A percentile compares a stretch with the other conserved stretches of the same genome.
phyloP scores from a whole-genome alignment of 2,329 filamentous ascomycete genomes.

The Cercospora sesami region DNA sequence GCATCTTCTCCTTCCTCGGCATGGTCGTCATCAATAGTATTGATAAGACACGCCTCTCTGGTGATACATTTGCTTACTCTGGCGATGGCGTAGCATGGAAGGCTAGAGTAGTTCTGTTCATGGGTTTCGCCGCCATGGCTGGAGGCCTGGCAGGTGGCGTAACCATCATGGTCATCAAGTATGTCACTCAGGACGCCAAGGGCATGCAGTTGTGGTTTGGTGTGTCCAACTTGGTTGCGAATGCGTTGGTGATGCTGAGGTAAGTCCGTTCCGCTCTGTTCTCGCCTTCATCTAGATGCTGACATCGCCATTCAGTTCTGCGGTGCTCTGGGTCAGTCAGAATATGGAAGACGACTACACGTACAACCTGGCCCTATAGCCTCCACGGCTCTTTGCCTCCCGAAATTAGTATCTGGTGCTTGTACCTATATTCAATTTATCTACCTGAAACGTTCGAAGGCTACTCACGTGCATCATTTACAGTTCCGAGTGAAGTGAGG shows the following conservation, averaged over 20 bases:
- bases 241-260: conserved; percentile 67
- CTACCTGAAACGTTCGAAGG: not conserved
- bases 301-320: conserved; percentile 51
- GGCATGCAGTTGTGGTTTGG: conserved; percentile 67
- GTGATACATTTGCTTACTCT: conserved; percentile 66
- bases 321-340: conserved; percentile 68
- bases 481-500: not conserved
- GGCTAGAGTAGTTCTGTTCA: conserved; percentile 65
- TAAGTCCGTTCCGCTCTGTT: conserved; percentile 40
- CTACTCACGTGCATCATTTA: not conserved
- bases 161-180: conserved; percentile 68
- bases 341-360: conserved; percentile 74
- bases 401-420: not conserved
- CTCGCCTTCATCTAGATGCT: conserved; percentile 23
- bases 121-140: conserved; percentile 68
- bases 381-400: not conserved
- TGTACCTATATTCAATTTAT: not conserved
- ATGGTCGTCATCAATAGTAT: conserved; percentile 74
- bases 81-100: conserved; percentile 67
- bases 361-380: conserved; percentile 64
- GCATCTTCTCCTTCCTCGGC: conserved; percentile 67
- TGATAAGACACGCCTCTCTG: conserved; percentile 64
- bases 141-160: conserved; percentile 67
- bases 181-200: conserved; percentile 60
- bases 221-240: conserved; percentile 65